Conservation (phyloP, 345 rosid species). For the Salix caprea region DNA sequence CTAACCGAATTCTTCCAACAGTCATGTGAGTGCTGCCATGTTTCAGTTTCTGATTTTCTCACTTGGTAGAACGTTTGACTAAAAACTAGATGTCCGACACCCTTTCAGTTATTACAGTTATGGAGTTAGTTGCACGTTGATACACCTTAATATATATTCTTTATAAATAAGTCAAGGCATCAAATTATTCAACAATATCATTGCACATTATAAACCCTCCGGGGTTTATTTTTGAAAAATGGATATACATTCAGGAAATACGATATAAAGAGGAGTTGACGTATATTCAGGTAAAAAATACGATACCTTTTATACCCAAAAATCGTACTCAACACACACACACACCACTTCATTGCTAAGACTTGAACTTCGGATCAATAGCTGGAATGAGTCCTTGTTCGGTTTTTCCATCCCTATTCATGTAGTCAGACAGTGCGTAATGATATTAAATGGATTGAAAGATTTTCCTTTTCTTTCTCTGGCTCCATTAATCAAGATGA, state of each 20-base stretch:
- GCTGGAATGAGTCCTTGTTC: not conserved
- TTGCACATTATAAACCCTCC: not conserved
- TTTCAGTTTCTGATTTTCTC: constrained; percentile 35
- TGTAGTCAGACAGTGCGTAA: no score
- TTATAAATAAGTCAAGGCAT: not conserved
- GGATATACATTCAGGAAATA: not conserved
- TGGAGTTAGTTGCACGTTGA: constrained; percentile 42
- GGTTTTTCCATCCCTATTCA: no score
- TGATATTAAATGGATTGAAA: no score
- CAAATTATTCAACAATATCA: not conserved
- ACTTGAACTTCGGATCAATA: not conserved
- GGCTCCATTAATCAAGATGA: no score
- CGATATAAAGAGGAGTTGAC: no score
- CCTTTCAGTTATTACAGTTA: constrained; percentile 68
- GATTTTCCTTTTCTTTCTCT: no score
- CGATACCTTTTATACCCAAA: no score
- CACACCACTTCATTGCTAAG: no score
- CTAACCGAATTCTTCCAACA: constrained; percentile 13
- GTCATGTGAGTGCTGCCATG: constrained; percentile 53
- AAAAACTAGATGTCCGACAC: constrained; percentile 14
- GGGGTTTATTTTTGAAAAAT: not conserved
- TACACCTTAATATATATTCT: not conserved
- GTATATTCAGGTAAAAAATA: no score
- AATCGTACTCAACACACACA: no score
- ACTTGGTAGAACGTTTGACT: constrained; percentile 34